Conservation (phyloP, 257 asterid species). For the Coffea eugenioides region DNA sequence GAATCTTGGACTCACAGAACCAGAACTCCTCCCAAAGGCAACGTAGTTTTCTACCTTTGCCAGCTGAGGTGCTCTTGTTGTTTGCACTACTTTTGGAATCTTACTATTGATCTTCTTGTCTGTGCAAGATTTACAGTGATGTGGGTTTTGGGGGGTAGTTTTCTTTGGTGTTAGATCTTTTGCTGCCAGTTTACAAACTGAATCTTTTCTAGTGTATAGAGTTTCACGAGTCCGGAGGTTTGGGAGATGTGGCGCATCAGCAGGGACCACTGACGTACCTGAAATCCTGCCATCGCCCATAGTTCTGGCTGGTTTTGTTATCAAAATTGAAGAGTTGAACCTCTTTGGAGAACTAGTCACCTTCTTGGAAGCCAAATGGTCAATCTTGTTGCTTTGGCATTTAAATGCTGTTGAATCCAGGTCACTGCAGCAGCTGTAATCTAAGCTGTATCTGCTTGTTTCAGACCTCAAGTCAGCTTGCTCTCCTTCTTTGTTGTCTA, state of each 20-base stretch:
- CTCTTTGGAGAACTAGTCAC: constrained; percentile 38
- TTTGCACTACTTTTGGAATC: constrained; percentile 28
- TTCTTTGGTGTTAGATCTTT: constrained; percentile 42
- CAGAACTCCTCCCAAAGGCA: constrained; percentile 40
- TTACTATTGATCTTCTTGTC: constrained; percentile 33
- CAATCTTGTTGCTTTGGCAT: constrained; percentile 25
- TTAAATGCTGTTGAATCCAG: constrained; percentile 28
- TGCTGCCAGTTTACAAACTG: constrained; percentile 34
- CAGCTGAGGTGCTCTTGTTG: constrained; percentile 29
- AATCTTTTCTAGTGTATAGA: constrained; percentile 29
- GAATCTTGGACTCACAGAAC: constrained; percentile 55
- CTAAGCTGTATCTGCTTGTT: constrained; percentile 27
- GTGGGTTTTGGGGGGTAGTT: constrained; percentile 30
- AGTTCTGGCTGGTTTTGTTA: constrained; percentile 42
- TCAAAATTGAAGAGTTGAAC: constrained; percentile 36
- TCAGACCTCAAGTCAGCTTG: constrained; percentile 35
- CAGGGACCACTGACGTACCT: constrained; percentile 27
- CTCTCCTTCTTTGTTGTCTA: constrained; percentile 45
- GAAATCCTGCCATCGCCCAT: constrained; percentile 16
- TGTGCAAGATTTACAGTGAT: constrained; percentile 24
- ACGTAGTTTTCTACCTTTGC: constrained; percentile 39
- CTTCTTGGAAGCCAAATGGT: constrained; percentile 32
- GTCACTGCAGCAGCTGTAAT: constrained; percentile 24
- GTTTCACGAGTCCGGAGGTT: constrained; percentile 29
- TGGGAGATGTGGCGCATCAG: constrained; percentile 34